Conservation (phyloP, 1,284 basidiomycete genomes). For the Phellopilus nigrolimitatus region DNA sequence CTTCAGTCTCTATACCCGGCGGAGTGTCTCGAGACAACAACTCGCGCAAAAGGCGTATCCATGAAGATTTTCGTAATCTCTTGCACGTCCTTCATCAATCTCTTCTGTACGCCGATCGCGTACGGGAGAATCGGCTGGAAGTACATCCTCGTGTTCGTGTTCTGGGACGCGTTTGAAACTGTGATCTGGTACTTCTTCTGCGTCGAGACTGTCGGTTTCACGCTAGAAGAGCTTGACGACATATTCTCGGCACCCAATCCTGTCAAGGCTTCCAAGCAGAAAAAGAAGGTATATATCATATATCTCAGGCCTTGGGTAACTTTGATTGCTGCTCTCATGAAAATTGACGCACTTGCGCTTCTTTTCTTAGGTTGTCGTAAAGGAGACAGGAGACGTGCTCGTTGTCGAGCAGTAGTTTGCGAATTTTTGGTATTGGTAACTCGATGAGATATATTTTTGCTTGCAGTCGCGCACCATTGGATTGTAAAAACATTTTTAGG, state of each 20-base stretch:
- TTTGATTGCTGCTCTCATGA: too few species aligned
- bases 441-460: not conserved
- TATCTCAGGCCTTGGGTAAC: too few species aligned
- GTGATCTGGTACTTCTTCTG: slow-evolving; percentile 33
- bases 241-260: slow-evolving; percentile 34
- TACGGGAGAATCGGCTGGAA: slow-evolving; percentile 22
- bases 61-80: slow-evolving; percentile 21
- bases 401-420: not conserved
- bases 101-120: slow-evolving; percentile 26
- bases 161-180: slow-evolving; percentile 31
- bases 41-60: slow-evolving; percentile 36
- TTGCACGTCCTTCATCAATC: slow-evolving; percentile 28
- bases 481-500: too few species aligned
- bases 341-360: not conserved
- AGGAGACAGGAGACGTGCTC: slow-evolving; percentile 2
- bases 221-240: slow-evolving; percentile 34
- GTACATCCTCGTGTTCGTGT: slow-evolving; percentile 30
- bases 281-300: slow-evolving; percentile 18
- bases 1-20: slow-evolving; percentile 34
- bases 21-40: slow-evolving; percentile 34
- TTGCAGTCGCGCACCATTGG: too few species aligned
- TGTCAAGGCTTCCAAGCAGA: slow-evolving; percentile 30
- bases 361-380: not conserved
- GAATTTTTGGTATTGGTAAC: too few species aligned
- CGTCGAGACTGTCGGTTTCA: slow-evolving; percentile 31